phyloP scores from a whole-genome alignment of 352 stramenopile species.

The Phytophthora ohioensis region DNA sequence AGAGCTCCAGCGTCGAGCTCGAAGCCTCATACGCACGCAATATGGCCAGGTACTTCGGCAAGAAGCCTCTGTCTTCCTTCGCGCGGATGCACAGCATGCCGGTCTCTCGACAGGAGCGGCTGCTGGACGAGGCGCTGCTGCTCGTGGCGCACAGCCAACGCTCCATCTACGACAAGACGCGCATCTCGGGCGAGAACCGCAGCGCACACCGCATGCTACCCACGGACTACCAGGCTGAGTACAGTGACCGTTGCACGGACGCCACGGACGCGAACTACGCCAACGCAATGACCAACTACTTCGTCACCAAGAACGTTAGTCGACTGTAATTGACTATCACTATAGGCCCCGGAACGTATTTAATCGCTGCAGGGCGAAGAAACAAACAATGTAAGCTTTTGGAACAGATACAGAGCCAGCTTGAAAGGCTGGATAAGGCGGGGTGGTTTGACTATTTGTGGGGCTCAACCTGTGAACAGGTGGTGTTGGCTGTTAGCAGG shows the following conservation, averaged over 20 bases:
- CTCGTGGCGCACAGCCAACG: conserved; percentile 34
- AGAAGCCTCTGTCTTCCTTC: background rate
- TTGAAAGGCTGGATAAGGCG: conserved; percentile 3
- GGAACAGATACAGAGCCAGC: conserved; percentile 2
- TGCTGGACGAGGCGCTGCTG: conserved; percentile 38
- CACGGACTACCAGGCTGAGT: conserved; percentile 47
- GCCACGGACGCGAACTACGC: conserved; percentile 55
- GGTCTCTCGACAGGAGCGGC: conserved; percentile 8
- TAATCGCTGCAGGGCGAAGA: conserved; percentile 29
- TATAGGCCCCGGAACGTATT: conserved; percentile 24
- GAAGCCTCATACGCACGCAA: conserved; percentile 41
- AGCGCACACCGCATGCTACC: conserved; percentile 53
- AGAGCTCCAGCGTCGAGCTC: conserved; percentile 51
- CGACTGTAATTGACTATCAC: conserved; percentile 39
- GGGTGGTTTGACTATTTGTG: conserved; percentile 18
- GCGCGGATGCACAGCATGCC: conserved; percentile 10
- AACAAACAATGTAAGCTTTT: conserved; percentile 19
- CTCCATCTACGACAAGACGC: conserved; percentile 67
- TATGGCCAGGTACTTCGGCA: conserved; percentile 30
- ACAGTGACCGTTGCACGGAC: conserved; percentile 54
- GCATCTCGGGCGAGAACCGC: conserved; percentile 64
- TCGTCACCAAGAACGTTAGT: conserved; percentile 44
- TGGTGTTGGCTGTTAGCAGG: conserved; percentile 6
- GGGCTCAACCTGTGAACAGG: background rate
- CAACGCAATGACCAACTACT: conserved; percentile 54